Conservation (phyloP, 2,329 filamentous ascomycete species). For the Furcasterigmium furcatum region DNA sequence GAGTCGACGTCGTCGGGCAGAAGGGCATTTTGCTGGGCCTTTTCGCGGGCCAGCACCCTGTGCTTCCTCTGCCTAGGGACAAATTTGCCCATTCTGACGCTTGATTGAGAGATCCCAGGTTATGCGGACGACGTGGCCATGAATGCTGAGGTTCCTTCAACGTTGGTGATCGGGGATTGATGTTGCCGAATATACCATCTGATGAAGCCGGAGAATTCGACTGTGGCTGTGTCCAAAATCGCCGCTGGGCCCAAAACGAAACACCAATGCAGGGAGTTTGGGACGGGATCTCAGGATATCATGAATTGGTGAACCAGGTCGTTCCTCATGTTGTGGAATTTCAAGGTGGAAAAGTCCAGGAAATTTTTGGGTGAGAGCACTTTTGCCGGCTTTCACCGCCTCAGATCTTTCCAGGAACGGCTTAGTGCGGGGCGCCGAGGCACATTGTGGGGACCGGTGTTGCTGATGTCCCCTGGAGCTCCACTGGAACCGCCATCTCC, state of each 20-base stretch:
- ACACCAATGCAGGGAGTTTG: too few species aligned
- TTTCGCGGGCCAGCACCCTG: slow-evolving; percentile 63
- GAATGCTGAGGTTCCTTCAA: too few species aligned
- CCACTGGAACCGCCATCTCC: not conserved
- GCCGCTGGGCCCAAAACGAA: too few species aligned
- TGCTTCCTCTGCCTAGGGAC: slow-evolving; percentile 66
- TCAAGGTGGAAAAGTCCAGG: slow-evolving; percentile 8
- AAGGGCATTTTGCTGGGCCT: slow-evolving; percentile 39
- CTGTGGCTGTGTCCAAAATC: too few species aligned
- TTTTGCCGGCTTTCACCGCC: slow-evolving; percentile 35
- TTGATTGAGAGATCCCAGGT: too few species aligned
- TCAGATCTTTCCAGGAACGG: slow-evolving; percentile 21
- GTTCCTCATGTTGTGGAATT: not conserved
- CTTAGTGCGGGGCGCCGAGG: slow-evolving; percentile 29
- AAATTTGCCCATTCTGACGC: slow-evolving; percentile 47
- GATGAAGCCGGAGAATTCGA: too few species aligned
- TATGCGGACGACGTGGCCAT: not conserved
- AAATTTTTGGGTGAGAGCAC: slow-evolving; percentile 28
- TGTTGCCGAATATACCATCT: too few species aligned
- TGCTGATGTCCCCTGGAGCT: not conserved
- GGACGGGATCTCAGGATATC: too few species aligned
- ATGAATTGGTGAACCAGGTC: not conserved
- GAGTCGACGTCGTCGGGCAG: slow-evolving; percentile 41
- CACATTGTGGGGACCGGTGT: not conserved
- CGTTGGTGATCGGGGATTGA: not conserved